Conservation (phyloP, 1,139 yeast species). For the Arxiozyma slooffiae region DNA sequence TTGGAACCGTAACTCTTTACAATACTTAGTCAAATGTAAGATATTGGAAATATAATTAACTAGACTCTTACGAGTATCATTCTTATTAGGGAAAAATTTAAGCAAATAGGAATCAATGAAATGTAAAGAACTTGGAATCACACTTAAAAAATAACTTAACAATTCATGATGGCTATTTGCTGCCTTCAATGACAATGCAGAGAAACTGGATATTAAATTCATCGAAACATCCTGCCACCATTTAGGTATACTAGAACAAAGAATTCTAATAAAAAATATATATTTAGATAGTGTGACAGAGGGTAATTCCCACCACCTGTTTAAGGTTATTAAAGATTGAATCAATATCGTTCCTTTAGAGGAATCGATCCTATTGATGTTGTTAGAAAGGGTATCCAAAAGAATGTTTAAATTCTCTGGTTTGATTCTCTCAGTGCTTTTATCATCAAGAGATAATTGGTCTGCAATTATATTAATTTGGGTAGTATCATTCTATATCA, state of each 20-base stretch:
- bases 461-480: constrained; percentile 40
- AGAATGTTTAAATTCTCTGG: constrained; percentile 36
- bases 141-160: constrained; percentile 50
- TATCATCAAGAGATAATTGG: constrained; percentile 36
- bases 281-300: constrained; percentile 38
- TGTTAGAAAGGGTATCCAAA: constrained; percentile 40
- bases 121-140: constrained; percentile 73
- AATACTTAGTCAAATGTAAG: constrained; percentile 50
- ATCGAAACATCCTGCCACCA: constrained; percentile 80
- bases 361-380: constrained; percentile 43
- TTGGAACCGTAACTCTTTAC: constrained; percentile 61
- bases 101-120: constrained; percentile 52
- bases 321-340: constrained; percentile 40
- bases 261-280: constrained; percentile 63
- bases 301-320: constrained; percentile 49
- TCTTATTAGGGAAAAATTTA: constrained; percentile 69
- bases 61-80: constrained; percentile 45
- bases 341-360: constrained; percentile 38
- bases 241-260: constrained; percentile 79
- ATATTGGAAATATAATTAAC: constrained; percentile 59
- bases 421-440: constrained; percentile 37
- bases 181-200: constrained; percentile 23
- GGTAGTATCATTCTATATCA: constrained; percentile 33
- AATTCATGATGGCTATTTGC: constrained; percentile 58
- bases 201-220: constrained; percentile 53